These are phyloP conservation scores for Hanseniaspora lachancei DNA, from an alignment of 805 yeast genomes.

Conservation along the genomic window DNA sequence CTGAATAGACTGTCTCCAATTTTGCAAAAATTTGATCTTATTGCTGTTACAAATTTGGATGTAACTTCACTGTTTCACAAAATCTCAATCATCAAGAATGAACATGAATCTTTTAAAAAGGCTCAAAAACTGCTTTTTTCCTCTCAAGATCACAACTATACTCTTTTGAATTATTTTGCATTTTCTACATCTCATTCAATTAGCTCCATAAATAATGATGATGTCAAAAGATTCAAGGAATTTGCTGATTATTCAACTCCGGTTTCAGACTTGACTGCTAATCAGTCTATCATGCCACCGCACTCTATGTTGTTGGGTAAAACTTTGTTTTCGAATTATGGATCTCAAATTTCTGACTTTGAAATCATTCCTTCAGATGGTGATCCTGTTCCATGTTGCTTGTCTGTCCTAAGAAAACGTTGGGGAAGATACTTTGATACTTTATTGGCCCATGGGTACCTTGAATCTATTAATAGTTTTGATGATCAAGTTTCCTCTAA, in stretches of 20 bases:
- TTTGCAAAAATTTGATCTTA: constrained; percentile 33
- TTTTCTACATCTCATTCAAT: constrained; percentile 15
- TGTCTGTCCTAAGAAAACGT: constrained; percentile 48
- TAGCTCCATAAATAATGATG: background rate
- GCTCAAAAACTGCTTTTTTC: constrained; percentile 7
- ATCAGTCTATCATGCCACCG: constrained; percentile 59
- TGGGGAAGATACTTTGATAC: constrained; percentile 67
- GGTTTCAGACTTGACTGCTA: constrained; percentile 48
- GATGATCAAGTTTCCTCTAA: constrained; percentile 15
- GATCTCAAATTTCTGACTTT: constrained; percentile 52
- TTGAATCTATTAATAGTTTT: constrained; percentile 34
- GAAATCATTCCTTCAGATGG: constrained; percentile 63
- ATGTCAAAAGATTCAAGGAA: constrained; percentile 37
- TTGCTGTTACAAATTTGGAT: constrained; percentile 43
- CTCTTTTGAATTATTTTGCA: constrained; percentile 1
- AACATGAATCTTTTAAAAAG: constrained; percentile 1
- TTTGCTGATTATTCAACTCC: constrained; percentile 70
- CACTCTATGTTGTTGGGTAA: constrained; percentile 68
- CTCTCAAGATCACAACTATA: constrained; percentile 11
- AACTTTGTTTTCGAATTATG: constrained; percentile 56
- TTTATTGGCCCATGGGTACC: constrained; percentile 50
- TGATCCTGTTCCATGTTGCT: constrained; percentile 49
- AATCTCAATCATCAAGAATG: background rate
- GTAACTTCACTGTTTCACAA: constrained; percentile 34
- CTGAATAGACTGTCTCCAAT: constrained; percentile 18